phyloP scores from a whole-genome alignment of 2,329 filamentous ascomycete genomes.

The Ophiostoma himal-ulmi region DNA sequence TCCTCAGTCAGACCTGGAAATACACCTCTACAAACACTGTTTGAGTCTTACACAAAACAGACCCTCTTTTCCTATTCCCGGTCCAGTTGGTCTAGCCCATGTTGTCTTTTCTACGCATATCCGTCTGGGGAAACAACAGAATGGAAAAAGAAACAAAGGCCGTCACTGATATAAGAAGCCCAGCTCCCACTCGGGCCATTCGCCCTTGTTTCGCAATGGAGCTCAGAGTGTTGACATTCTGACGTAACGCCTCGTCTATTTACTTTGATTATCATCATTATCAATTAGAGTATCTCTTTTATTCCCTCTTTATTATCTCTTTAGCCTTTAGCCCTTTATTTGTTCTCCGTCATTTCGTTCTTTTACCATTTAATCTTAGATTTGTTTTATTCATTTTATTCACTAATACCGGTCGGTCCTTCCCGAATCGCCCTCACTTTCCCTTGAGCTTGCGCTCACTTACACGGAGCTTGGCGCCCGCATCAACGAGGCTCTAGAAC shows the following conservation, averaged over 20 bases:
- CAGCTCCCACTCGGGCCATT: slow-evolving; percentile 20
- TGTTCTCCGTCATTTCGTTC: neutral
- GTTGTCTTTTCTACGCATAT: neutral
- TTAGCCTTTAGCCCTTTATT: neutral
- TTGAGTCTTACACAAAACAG: slow-evolving; percentile 9
- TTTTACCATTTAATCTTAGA: neutral
- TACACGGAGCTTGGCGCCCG: slow-evolving; percentile 16
- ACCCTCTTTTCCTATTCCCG: neutral
- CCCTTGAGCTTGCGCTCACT: slow-evolving; percentile 9
- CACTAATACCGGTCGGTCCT: slow-evolving; percentile 7
- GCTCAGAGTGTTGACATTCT: slow-evolving; percentile 10
- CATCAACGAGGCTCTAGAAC: neutral
- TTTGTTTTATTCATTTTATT: neutral
- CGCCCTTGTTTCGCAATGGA: slow-evolving; percentile 19
- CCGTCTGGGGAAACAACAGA: neutral
- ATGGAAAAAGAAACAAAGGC: neutral
- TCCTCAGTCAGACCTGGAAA: neutral
- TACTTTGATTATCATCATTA: neutral
- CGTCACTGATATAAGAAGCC: slow-evolving; percentile 20
- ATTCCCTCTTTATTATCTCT: neutral
- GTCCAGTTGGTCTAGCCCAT: neutral
- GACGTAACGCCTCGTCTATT: slow-evolving; percentile 16
- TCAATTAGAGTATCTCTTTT: neutral
- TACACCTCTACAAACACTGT: neutral
- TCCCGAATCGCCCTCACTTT: slow-evolving; percentile 4